phyloP scores from a whole-genome alignment of 805 yeast genomes.

The Clavispora fructus region DNA sequence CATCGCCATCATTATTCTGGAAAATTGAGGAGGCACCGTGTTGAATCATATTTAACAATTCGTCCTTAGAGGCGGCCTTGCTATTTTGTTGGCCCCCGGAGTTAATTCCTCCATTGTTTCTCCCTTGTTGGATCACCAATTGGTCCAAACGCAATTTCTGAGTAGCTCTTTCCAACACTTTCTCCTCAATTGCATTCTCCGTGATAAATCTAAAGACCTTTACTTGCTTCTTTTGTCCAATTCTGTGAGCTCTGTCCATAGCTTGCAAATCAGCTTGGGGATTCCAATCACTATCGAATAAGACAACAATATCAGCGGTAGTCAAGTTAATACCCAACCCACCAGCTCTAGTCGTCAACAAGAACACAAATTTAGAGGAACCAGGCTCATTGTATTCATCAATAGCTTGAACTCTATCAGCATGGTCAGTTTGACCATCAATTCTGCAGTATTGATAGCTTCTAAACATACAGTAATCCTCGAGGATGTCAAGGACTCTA shows the following conservation, averaged over 20 bases:
- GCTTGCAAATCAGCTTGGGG: conserved; percentile 89
- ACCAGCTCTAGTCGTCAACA: conserved; percentile 83
- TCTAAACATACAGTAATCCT: conserved; percentile 71
- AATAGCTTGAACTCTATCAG: conserved; percentile 67
- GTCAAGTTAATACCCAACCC: conserved; percentile 84
- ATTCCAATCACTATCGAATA: conserved; percentile 82
- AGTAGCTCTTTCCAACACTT: conserved; percentile 75
- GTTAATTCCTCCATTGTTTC: conserved; percentile 28
- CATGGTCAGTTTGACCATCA: conserved; percentile 79
- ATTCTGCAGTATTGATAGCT: conserved; percentile 70
- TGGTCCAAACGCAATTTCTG: conserved; percentile 76
- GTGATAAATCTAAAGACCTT: conserved; percentile 73
- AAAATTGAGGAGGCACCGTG: conserved; percentile 73
- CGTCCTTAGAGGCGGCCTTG: conserved; percentile 56
- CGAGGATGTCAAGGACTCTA: conserved; percentile 72
- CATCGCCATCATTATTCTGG: conserved; percentile 23
- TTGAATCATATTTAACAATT: conserved; percentile 75
- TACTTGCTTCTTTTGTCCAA: conserved; percentile 82
- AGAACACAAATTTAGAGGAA: conserved; percentile 65
- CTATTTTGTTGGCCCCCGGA: conserved; percentile 28
- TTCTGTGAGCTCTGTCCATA: conserved; percentile 86
- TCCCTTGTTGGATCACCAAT: conserved; percentile 76
- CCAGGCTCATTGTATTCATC: conserved; percentile 78
- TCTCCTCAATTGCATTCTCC: conserved; percentile 80
- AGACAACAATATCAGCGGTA: conserved; percentile 70